Percentiles rank a stretch among this genome's conserved stretches.
Evolutionary conservation across 495 filamentous ascomycete species (phyloP).

Genomic region (Tuber microsphaerosporum): DNA sequence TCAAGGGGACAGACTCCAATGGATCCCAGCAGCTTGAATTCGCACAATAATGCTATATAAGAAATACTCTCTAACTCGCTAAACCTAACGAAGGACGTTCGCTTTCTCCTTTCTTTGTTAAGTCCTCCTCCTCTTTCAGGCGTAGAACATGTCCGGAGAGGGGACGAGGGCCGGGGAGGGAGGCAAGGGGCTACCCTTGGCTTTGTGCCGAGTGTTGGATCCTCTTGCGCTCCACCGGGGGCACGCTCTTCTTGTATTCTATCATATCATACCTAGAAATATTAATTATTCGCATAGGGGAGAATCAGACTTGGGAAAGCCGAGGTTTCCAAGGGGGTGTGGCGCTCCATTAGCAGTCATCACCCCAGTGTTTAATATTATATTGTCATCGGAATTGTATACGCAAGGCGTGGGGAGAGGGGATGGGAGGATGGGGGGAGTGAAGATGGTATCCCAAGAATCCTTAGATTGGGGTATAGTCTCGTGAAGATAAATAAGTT

Average conservation of each 20-base stretch:
- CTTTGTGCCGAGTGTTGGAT: no score
- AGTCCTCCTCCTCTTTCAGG: neutral
- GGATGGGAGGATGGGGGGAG: neutral
- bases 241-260: neutral
- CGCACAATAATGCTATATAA: neutral
- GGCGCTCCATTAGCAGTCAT: neutral
- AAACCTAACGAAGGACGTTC: no score
- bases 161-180: no score
- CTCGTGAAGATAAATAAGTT: neutral
- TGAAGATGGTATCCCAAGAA: neutral
- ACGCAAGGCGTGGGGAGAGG: neutral
- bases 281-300: neutral
- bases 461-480: neutral
- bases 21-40: neutral
- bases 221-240: no score
- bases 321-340: neutral
- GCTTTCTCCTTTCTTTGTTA: neutral
- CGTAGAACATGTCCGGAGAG: neutral
- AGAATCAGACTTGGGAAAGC: neutral
- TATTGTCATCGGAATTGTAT: neutral
- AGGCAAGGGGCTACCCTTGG: no score
- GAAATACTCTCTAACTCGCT: neutral
- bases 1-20: neutral
- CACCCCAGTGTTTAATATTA: neutral
- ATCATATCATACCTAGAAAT: neutral